Conservation (phyloP, 2,329 filamentous ascomycete genomes). For the Hypoxylon sp. region DNA sequence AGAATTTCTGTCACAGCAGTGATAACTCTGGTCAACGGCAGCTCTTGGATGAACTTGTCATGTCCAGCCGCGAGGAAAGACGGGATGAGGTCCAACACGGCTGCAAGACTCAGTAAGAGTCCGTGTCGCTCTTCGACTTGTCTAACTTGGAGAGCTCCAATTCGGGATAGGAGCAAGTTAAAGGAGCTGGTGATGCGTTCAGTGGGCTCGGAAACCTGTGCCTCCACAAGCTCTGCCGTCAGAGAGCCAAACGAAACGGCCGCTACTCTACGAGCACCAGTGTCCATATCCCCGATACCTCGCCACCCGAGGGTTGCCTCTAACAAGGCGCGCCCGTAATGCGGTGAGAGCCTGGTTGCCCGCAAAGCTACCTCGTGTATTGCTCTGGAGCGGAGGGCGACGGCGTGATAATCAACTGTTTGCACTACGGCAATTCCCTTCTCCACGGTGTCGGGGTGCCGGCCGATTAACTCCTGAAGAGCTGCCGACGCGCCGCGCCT, state of each 20-base stretch:
- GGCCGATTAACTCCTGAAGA: constrained; percentile 89
- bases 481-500: constrained; percentile 91
- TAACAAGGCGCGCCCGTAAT: constrained; percentile 74
- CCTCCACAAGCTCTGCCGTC: constrained; percentile 50
- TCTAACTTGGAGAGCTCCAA: constrained; percentile 58
- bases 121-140: constrained; percentile 77
- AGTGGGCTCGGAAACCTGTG: constrained; percentile 35
- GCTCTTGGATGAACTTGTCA: constrained; percentile 2
- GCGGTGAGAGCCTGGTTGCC: constrained; percentile 71
- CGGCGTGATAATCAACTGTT: constrained; percentile 89
- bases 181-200: constrained; percentile 48
- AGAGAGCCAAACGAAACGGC: constrained; percentile 73
- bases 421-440: constrained; percentile 89
- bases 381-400: constrained; percentile 85
- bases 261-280: constrained; percentile 74
- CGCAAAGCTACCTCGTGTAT: constrained; percentile 77
- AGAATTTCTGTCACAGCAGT: constrained; percentile 50
- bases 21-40: constrained; percentile 38
- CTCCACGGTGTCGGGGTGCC: constrained; percentile 84
- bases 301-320: constrained; percentile 82
- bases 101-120: constrained; percentile 67
- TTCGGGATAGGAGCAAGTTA: constrained; percentile 52
- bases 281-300: constrained; percentile 83
- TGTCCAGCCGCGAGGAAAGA: constrained; percentile 35
- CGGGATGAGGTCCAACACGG: constrained; percentile 60